These are phyloP conservation scores for Bathelium albidoporum DNA, from an alignment of 495 filamentous ascomycete species.

Conservation along the genomic window DNA sequence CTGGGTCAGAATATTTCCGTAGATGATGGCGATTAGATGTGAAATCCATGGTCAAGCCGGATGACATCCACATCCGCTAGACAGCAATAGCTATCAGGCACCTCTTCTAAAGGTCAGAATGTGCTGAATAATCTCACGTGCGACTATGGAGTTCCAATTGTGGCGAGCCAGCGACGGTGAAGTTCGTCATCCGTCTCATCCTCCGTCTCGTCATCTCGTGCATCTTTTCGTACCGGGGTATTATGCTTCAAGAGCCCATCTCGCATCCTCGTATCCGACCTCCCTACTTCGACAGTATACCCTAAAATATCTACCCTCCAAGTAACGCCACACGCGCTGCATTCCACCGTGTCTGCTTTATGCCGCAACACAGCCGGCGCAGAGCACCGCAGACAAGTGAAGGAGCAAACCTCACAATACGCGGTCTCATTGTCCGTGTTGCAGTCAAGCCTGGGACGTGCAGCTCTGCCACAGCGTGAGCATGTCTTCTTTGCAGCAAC, in stretches of 20 bases:
- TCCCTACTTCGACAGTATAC: not conserved
- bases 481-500: conserved; percentile 16
- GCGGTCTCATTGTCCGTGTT: not conserved
- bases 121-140: no score
- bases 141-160: not conserved
- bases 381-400: conserved; percentile 20
- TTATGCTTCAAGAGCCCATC: not conserved
- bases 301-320: not conserved
- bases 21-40: no score
- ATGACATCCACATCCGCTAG: no score
- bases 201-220: not conserved
- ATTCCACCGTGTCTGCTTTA: not conserved
- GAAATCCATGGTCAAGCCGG: no score
- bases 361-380: not conserved
- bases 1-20: no score
- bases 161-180: not conserved
- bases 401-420: conserved; percentile 21
- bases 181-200: not conserved
- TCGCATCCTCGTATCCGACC: not conserved
- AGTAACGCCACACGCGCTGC: not conserved
- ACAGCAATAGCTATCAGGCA: no score
- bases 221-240: not conserved
- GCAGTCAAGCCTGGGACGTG: conserved; percentile 9
- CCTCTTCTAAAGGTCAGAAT: no score
- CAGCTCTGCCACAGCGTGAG: conserved; percentile 15